Evolutionary conservation across 2,329 filamentous ascomycete genomes (phyloP).

Genomic region (Zymoseptoria pseudotritici): DNA sequence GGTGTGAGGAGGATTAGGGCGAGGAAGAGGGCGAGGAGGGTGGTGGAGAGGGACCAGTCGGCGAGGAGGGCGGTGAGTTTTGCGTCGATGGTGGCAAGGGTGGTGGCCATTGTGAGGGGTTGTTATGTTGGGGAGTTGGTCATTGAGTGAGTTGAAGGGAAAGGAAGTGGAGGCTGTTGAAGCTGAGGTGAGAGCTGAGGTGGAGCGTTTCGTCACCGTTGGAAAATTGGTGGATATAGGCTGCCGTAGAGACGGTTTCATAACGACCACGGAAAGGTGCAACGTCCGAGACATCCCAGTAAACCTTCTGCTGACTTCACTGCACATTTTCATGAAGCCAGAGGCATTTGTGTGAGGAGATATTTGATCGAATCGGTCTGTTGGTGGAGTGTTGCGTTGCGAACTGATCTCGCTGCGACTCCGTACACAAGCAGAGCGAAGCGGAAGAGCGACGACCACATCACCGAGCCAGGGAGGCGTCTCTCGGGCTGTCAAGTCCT

Average conservation of each 20-base stretch:
- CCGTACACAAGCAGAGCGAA: no score
- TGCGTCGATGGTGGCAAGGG: conserved; percentile 51
- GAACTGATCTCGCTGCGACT: no score
- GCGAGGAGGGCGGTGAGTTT: conserved; percentile 61
- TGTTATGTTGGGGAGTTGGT: background rate
- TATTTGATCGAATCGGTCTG: no score
- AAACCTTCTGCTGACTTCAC: background rate
- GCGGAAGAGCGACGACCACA: no score
- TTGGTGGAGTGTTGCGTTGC: no score
- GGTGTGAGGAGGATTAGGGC: conserved; percentile 62
- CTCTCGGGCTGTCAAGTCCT: no score
- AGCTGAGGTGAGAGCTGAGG: background rate
- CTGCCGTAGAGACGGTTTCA: background rate
- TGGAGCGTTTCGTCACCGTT: background rate
- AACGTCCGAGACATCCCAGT: background rate
- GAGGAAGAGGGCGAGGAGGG: conserved; percentile 59
- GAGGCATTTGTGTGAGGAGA: no score
- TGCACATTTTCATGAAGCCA: background rate
- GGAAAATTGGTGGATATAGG: background rate
- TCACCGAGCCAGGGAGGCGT: no score
- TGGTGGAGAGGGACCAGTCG: conserved; percentile 79
- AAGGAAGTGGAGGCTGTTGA: background rate
- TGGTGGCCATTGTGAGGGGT: conserved; percentile 9
- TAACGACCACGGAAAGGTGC: no score
- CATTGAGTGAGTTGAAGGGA: background rate